These are phyloP conservation scores for Pseudoscleropodium purum DNA, from an alignment of 225 moss, liverwort and hornwort genomes.

Conservation along the genomic window DNA sequence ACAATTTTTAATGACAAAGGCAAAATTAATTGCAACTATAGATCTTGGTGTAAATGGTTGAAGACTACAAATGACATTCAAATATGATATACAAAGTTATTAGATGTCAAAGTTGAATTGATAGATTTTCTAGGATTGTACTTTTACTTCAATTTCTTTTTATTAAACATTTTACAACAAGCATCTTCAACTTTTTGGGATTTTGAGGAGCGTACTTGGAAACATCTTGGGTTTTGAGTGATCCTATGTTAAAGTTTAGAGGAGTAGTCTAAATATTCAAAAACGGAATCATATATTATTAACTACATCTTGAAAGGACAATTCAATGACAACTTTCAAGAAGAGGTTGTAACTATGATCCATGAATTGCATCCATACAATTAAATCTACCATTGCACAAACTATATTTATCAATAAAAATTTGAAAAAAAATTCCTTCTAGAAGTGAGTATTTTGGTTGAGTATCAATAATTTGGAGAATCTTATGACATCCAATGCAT, in stretches of 20 bases:
- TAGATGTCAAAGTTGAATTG: background rate
- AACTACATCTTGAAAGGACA: background rate
- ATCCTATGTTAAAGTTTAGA: background rate
- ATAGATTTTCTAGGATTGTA: background rate
- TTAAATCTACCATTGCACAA: background rate
- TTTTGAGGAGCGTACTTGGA: background rate
- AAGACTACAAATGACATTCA: background rate
- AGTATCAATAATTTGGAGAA: background rate
- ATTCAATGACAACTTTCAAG: background rate
- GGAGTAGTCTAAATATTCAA: background rate
- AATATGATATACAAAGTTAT: background rate
- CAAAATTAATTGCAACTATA: background rate
- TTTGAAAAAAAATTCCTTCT: background rate
- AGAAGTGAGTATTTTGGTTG: background rate
- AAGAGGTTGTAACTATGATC: background rate
- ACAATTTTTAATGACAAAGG: too few relatives aligned
- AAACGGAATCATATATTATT: background rate
- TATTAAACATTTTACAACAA: background rate
- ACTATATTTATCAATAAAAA: background rate
- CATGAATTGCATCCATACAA: background rate
- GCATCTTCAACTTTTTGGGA: background rate
- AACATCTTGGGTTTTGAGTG: background rate
- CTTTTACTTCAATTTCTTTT: rapidly evolving
- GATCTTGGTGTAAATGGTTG: background rate
- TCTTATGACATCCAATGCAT: background rate